These are phyloP conservation scores for Microcyclosporella mali DNA, from an alignment of 2,329 filamentous ascomycete species.

Conservation along the genomic window DNA sequence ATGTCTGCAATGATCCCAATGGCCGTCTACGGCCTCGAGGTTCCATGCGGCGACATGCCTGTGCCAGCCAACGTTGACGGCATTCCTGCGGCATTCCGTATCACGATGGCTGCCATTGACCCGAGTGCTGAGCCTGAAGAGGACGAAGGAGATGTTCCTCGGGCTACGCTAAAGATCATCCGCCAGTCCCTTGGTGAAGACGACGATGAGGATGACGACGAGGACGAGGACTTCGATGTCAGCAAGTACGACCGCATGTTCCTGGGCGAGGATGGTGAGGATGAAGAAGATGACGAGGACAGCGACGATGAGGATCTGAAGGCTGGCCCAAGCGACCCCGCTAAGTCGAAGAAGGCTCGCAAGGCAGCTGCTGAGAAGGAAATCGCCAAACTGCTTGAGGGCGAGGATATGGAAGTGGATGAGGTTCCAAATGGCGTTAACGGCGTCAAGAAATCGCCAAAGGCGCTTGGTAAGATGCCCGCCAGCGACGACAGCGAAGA, in stretches of 20 bases:
- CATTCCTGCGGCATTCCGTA: conserved; percentile 82
- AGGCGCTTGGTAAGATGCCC: conserved; percentile 64
- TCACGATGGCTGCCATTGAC: conserved; percentile 98
- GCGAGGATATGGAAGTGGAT: conserved; percentile 68
- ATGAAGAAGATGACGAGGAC: conserved; percentile 45
- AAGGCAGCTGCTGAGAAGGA: conserved; percentile 71
- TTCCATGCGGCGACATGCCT: conserved; percentile 76
- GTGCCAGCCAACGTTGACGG: conserved; percentile 67
- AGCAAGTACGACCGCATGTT: conserved; percentile 51
- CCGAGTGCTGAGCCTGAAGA: conserved; percentile 61
- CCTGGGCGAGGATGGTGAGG: conserved; percentile 50
- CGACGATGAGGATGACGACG: conserved; percentile 62
- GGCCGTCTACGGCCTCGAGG: conserved; percentile 85
- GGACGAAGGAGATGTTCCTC: conserved; percentile 48
- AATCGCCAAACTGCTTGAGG: conserved; percentile 60
- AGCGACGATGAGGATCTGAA: conserved; percentile 69
- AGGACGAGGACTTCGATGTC: conserved; percentile 49
- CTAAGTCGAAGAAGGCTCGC: conserved; percentile 81
- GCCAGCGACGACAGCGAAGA: conserved; percentile 41
- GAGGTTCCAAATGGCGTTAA: conserved; percentile 57
- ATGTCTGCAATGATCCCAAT: conserved; percentile 43
- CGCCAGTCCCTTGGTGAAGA: conserved; percentile 61
- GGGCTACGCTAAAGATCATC: conserved; percentile 86
- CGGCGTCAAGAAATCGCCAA: conserved; percentile 57
- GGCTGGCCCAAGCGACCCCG: conserved; percentile 83